Conservation (phyloP, 2,329 filamentous ascomycete species). For the Diplodia scrobiculata region DNA sequence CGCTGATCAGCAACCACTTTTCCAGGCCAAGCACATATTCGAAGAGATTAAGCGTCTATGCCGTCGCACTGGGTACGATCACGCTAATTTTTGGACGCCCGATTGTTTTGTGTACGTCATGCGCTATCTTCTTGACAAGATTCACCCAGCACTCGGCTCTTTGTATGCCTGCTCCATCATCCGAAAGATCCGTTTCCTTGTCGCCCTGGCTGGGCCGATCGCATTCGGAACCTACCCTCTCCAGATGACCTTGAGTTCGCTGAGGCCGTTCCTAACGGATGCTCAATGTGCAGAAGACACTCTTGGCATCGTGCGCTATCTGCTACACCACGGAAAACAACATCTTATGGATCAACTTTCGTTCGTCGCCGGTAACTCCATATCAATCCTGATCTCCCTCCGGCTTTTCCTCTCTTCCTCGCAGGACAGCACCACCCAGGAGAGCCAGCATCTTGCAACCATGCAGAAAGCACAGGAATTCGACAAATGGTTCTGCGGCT, state of each 20-base stretch:
- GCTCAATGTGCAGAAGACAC: slow-evolving; percentile 88
- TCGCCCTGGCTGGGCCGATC: slow-evolving; percentile 73
- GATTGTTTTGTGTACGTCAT: slow-evolving; percentile 72
- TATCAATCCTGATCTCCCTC: slow-evolving; percentile 78
- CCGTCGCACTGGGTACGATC: slow-evolving; percentile 66
- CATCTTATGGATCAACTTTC: slow-evolving; percentile 68
- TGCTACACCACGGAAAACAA: slow-evolving; percentile 67
- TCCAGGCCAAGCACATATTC: slow-evolving; percentile 74
- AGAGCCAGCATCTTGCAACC: slow-evolving; percentile 76
- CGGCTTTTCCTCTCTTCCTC: slow-evolving; percentile 72
- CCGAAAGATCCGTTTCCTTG: slow-evolving; percentile 78
- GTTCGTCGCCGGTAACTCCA: slow-evolving; percentile 77
- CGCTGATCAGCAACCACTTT: slow-evolving; percentile 81
- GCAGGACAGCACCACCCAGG: slow-evolving; percentile 79
- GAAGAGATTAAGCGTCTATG: slow-evolving; percentile 79
- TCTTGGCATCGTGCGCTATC: slow-evolving; percentile 81
- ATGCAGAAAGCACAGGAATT: slow-evolving; percentile 75
- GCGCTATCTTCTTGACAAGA: slow-evolving; percentile 75
- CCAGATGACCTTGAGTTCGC: slow-evolving; percentile 83
- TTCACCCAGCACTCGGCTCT: slow-evolving; percentile 81
- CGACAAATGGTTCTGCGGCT: slow-evolving; percentile 74
- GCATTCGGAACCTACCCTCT: slow-evolving; percentile 79
- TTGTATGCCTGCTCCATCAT: slow-evolving; percentile 84
- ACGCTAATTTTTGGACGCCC: slow-evolving; percentile 71
- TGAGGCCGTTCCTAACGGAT: slow-evolving; percentile 77